Conservation (phyloP, 306 rosid species). For the Hippophae tibetana region DNA sequence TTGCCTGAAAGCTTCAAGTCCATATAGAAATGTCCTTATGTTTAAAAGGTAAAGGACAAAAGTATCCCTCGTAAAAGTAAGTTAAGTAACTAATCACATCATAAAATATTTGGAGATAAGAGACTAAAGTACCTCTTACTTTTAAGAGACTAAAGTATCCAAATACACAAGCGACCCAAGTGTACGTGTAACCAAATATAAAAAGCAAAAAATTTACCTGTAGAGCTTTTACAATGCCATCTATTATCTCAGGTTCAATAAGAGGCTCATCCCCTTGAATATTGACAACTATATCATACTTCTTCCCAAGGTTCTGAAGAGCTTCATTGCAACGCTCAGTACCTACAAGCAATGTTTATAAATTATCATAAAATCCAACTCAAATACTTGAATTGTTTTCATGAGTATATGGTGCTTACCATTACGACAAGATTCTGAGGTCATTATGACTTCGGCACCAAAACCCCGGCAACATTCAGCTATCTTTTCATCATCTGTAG, state of each 20-base stretch:
- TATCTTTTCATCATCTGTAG: conserved; percentile 83
- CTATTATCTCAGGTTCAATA: conserved; percentile 84
- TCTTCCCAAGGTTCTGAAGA: conserved; percentile 64
- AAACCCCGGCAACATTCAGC: conserved; percentile 79
- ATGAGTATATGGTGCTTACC: conserved; percentile 35
- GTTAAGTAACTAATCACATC: too few relatives aligned
- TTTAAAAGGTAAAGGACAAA: too few relatives aligned
- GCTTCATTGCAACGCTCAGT: conserved; percentile 96
- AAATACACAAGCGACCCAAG: not conserved
- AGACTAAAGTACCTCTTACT: not conserved
- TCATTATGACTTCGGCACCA: conserved; percentile 94
- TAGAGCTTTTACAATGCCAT: conserved; percentile 80
- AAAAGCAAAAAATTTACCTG: conserved; percentile 37
- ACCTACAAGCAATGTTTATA: conserved; percentile 34
- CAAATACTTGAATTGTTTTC: conserved; percentile 8
- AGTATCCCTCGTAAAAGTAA: too few relatives aligned
- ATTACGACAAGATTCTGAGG: conserved; percentile 77
- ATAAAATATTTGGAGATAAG: too few relatives aligned
- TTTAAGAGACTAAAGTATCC: not conserved
- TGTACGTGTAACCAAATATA: conserved; percentile 3
- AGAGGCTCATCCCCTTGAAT: conserved; percentile 99
- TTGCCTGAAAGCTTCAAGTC: too few relatives aligned
- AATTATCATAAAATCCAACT: conserved; percentile 3
- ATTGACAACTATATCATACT: conserved; percentile 87
- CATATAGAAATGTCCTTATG: too few relatives aligned